Percentiles rank a stretch among this genome's conserved stretches.
phyloP scores from a whole-genome alignment of 805 yeast genomes.

The Candida ovalis region DNA sequence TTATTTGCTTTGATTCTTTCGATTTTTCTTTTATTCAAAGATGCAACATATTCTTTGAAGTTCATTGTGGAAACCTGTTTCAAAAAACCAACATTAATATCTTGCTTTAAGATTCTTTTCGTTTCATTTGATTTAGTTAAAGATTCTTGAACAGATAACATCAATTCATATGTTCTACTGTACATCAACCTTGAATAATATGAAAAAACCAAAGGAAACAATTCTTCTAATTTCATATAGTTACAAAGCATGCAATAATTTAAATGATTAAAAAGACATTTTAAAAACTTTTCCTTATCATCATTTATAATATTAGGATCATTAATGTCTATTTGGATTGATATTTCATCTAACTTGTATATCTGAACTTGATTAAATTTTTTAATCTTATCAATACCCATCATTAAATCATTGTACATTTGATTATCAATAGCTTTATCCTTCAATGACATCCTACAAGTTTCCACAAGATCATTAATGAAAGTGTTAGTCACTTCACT shows the following conservation, averaged over 20 bases:
- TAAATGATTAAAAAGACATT: slow-evolving; percentile 16
- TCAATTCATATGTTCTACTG: slow-evolving; percentile 12
- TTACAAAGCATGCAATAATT: slow-evolving; percentile 26
- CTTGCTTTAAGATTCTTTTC: slow-evolving; percentile 15
- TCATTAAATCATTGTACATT: slow-evolving; percentile 13
- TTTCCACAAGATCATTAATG: neutral
- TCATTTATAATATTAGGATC: slow-evolving; percentile 4
- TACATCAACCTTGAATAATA: slow-evolving; percentile 21
- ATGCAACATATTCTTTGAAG: slow-evolving; percentile 7
- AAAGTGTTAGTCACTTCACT: neutral
- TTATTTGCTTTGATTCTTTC: neutral
- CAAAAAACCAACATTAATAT: slow-evolving; percentile 24
- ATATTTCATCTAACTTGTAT: slow-evolving; percentile 7
- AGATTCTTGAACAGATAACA: slow-evolving; percentile 15
- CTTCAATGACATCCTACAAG: slow-evolving; percentile 10
- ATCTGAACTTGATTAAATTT: slow-evolving; percentile 8
- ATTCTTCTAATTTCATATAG: slow-evolving; percentile 20
- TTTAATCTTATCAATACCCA: slow-evolving; percentile 9
- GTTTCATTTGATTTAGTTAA: slow-evolving; percentile 17
- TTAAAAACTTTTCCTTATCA: neutral
- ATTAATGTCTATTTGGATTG: slow-evolving; percentile 5
- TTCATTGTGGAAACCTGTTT: slow-evolving; percentile 17
- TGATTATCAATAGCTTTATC: slow-evolving; percentile 11
- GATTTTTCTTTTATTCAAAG: neutral
- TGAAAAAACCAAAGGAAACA: slow-evolving; percentile 29